Base-by-base conservation (phyloP, 805 yeast genomes). In the Cephaloascus albidus region DNA sequence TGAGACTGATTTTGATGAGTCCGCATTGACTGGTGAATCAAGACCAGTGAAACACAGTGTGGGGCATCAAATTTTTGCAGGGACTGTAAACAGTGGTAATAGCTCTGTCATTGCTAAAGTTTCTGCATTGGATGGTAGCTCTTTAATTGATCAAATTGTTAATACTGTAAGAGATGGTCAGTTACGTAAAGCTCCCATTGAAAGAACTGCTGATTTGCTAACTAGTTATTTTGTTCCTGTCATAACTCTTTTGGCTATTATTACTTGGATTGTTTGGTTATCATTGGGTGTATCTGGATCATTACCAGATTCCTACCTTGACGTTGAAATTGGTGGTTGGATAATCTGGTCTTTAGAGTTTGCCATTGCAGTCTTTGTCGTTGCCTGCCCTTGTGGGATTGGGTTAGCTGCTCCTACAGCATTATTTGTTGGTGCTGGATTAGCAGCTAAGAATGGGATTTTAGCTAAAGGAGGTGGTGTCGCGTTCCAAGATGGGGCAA, bases 361-460 rank as follows among this genome's bases (percentile, higher is more conserved):
- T 57, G 76, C 88, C 1, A 80, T 84, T 45, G 75, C 89, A 0
- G 90, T 85, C 2, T 82, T 84, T 59, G 90, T 84, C 2, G 76
- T 84, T 38, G 90, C 90, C 0, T 84, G 94, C 53, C 94, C 94
- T 1, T 84, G 93, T 63, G 94, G 90, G 2, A 74, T 84, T 47
- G 93, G 90, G 2, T 62, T 84, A 18, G 93, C 93, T 18, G 93
- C 90, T 2, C 93, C 93, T 2, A 83, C 90, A 2, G 90, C 93
- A 0, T 54, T 84, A 33, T 82, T 80, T 61, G 87, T 84, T 10
- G 93, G 93, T 2, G 68, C 86, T 15, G 87, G 90, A 0, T 54
- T 84, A 38, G 87, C 89, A 30, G 93, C 93, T 12, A 80, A 78
- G 50, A 60, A 76, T 52, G 93, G 90, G 17, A 77, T 84, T 38